Evolutionary conservation across 1,139 yeast species (phyloP), one percentile per base, ranked within the genome.

Genomic region (Pichia kudriavzevii): DNA sequence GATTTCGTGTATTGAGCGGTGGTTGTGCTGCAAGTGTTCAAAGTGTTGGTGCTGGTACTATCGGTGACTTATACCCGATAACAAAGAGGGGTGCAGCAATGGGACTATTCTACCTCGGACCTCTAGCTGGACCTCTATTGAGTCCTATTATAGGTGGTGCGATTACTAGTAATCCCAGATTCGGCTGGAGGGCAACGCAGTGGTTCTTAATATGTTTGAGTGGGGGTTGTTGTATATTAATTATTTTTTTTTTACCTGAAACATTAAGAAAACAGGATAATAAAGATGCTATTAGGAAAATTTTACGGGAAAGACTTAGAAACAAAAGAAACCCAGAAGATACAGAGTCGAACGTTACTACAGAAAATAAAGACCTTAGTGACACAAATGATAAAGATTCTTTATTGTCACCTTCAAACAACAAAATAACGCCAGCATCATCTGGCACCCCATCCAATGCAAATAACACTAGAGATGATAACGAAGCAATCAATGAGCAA

Each of bases 121-220:
- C 94, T 0, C 65, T 85, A 28, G 67, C 79, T 53, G 94, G 94
- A 0, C 95, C 95, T 0, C 65, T 85, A 39, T 47, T 82, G 7
- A 78, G 93, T 9, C 95, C 95, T 0, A 77, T 84, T 21, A 57
- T 84, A 30, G 94, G 94, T 34, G 93, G 95, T 41, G 75, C 78
- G 2, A 69, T 85, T 18, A 72, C 83, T 5, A 41, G 45, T 13
- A 49, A 49, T 25, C 64, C 70, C 33, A 68, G 67, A 9, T 81
- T 87, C 79, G 84, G 84, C 6, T 85, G 95, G 94, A 66, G 94
- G 53, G 84, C 91, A 3, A 82, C 95, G 3, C 93, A 81, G 51
- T 85, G 94, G 93, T 74, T 82, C 37, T 61, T 83, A 57, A 83
- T 79, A 22, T 79, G 80, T 22, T 58, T 81, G 28, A 71, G 83